phyloP scores from a whole-genome alignment of 164 flowering plant species.

The Kingdonia uniflora region DNA sequence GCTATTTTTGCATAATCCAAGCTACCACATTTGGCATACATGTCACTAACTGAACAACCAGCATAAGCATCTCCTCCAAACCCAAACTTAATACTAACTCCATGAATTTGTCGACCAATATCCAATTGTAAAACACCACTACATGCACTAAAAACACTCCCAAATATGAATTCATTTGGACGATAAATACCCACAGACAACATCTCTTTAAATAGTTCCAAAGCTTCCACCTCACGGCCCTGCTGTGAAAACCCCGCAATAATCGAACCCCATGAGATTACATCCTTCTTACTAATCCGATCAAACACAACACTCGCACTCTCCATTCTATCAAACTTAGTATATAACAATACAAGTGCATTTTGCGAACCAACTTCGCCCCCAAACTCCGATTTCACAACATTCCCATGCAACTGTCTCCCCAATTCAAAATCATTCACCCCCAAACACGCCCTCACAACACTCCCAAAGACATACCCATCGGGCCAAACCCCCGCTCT shows the following conservation, averaged over 20 bases:
- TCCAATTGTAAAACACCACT: constrained; percentile 31
- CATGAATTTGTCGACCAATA: constrained; percentile 52
- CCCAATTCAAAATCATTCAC: constrained; percentile 28
- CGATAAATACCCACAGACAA: constrained; percentile 20
- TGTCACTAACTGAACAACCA: constrained; percentile 60
- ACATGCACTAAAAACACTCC: constrained; percentile 63
- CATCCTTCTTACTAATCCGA: constrained; percentile 33
- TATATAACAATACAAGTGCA: constrained; percentile 62
- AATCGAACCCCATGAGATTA: constrained; percentile 65
- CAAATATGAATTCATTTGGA: constrained; percentile 59
- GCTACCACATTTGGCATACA: constrained; percentile 66
- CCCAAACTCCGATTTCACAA: constrained; percentile 36
- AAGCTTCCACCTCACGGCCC: constrained; percentile 41
- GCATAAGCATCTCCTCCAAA: constrained; percentile 32
- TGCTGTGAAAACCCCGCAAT: constrained; percentile 52
- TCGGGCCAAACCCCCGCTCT: constrained; percentile 39
- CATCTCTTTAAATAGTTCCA: constrained; percentile 45
- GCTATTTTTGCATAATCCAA: constrained; percentile 32
- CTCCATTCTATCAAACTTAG: constrained; percentile 29
- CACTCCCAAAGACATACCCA: constrained; percentile 49
- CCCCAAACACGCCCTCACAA: constrained; percentile 43
- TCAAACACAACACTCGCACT: constrained; percentile 39
- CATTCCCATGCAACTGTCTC: constrained; percentile 49
- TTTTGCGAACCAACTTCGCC: constrained; percentile 37
- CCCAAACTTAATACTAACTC: constrained; percentile 50